phyloP scores from a whole-genome alignment of 148 eudicot genomes.

The Euryodendron excelsum region DNA sequence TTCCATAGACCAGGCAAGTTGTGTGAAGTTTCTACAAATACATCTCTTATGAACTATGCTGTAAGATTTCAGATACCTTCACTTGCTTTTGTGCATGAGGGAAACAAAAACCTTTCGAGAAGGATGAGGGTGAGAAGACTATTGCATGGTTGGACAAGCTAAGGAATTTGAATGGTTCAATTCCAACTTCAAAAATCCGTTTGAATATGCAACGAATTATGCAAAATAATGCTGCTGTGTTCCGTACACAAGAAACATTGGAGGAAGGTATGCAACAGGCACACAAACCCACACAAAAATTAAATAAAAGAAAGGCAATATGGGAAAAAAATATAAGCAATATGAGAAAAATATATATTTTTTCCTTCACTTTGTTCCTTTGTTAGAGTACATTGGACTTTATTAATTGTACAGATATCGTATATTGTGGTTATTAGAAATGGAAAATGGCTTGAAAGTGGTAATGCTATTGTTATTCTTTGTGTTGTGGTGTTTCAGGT shows the following conservation, averaged over 20 bases:
- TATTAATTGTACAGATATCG: background rate
- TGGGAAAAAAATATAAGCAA: no score
- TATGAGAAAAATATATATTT: background rate
- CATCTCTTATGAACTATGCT: background rate
- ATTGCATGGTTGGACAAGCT: slow-evolving; percentile 91
- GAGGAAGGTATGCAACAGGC: slow-evolving; percentile 64
- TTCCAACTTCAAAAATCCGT: slow-evolving; percentile 80
- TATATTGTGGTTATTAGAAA: background rate
- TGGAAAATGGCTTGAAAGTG: background rate
- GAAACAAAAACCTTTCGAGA: slow-evolving; percentile 77
- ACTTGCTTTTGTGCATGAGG: slow-evolving; percentile 48
- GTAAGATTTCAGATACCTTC: background rate
- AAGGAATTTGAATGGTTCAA: slow-evolving; percentile 80
- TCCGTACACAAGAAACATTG: slow-evolving; percentile 87
- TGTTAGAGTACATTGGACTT: background rate
- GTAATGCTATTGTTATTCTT: background rate
- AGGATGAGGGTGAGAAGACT: slow-evolving; percentile 89
- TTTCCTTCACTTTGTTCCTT: background rate
- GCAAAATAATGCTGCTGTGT: slow-evolving; percentile 99
- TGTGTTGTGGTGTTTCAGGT: slow-evolving; percentile 44
- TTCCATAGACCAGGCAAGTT: slow-evolving; percentile 69
- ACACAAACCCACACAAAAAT: background rate
- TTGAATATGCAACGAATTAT: slow-evolving; percentile 89
- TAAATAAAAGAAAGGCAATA: background rate
- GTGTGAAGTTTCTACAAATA: background rate